Conservation (phyloP, 139 green algal genomes). For the Chlorella sp. region DNA sequence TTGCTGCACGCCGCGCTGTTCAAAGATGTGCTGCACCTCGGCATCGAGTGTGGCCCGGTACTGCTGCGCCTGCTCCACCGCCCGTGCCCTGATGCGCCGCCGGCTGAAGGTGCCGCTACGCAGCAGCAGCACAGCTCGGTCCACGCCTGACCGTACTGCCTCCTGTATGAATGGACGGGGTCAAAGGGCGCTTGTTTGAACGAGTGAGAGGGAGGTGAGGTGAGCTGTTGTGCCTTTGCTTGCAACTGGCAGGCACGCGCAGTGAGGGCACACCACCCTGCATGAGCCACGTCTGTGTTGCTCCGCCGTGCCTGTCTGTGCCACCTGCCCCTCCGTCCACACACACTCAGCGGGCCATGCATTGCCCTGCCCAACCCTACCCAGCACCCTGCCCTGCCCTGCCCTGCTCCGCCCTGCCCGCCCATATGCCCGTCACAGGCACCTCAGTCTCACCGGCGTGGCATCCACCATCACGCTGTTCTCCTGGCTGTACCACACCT, state of each 20-base stretch:
- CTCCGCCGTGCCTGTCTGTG: background rate
- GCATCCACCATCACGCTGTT: conserved; percentile 2
- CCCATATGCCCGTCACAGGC: background rate
- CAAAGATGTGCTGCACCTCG: background rate
- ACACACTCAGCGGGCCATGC: no score
- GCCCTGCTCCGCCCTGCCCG: background rate
- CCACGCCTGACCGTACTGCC: background rate
- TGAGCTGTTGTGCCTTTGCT: background rate
- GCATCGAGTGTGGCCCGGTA: background rate
- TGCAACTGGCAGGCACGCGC: background rate
- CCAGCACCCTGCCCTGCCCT: background rate
- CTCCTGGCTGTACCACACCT: background rate
- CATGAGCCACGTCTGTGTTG: no score
- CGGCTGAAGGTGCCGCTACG: background rate
- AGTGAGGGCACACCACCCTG: background rate
- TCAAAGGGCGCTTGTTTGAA: no score
- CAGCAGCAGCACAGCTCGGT: background rate
- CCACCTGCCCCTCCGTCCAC: no score
- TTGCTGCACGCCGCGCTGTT: background rate
- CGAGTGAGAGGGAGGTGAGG: no score
- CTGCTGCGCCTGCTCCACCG: background rate
- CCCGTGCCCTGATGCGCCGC: background rate
- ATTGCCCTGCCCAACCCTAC: background rate
- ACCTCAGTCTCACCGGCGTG: background rate
- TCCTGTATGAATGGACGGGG: background rate